Evolutionary conservation across 495 filamentous ascomycete genomes (phyloP).

Genomic region (Astrothelium macrocarpum): DNA sequence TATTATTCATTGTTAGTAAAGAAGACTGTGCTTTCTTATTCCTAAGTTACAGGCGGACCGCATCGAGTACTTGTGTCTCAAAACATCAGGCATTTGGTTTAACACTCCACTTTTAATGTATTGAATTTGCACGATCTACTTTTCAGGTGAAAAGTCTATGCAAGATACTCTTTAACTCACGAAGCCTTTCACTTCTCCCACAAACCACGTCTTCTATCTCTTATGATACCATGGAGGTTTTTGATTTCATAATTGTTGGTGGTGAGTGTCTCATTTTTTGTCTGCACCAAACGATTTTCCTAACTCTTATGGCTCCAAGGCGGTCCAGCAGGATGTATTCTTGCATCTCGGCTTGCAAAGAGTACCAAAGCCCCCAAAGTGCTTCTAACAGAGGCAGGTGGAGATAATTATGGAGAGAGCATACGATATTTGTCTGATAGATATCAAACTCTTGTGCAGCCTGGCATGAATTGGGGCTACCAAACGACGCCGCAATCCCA

Average conservation of each 20-base stretch:
- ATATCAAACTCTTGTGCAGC: constrained; percentile 41
- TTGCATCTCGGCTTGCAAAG: constrained; percentile 7
- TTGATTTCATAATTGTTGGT: constrained; percentile 2
- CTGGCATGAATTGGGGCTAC: constrained; percentile 50
- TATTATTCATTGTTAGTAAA: too few species aligned
- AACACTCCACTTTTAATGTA: too few species aligned
- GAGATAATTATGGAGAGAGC: neutral
- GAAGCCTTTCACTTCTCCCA: neutral
- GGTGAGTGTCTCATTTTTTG: neutral
- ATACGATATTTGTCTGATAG: constrained; percentile 31
- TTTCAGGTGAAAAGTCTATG: too few species aligned
- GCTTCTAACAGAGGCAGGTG: constrained; percentile 7
- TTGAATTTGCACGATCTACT: too few species aligned
- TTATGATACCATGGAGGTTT: neutral
- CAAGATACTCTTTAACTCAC: neutral
- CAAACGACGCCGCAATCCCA: constrained; percentile 47
- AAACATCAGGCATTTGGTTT: too few species aligned
- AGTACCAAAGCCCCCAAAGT: neutral
- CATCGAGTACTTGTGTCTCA: too few species aligned
- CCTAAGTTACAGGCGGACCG: too few species aligned
- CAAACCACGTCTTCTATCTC: neutral
- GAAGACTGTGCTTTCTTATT: too few species aligned
- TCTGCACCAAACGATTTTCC: neutral
- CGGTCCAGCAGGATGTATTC: constrained; percentile 2
- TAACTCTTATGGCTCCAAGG: neutral